A percentile compares a stretch with the other conserved stretches of the same genome.
Evolutionary conservation across 768 basidiomycete species (phyloP).

Genomic region (Rhizopogon vesiculosus): DNA sequence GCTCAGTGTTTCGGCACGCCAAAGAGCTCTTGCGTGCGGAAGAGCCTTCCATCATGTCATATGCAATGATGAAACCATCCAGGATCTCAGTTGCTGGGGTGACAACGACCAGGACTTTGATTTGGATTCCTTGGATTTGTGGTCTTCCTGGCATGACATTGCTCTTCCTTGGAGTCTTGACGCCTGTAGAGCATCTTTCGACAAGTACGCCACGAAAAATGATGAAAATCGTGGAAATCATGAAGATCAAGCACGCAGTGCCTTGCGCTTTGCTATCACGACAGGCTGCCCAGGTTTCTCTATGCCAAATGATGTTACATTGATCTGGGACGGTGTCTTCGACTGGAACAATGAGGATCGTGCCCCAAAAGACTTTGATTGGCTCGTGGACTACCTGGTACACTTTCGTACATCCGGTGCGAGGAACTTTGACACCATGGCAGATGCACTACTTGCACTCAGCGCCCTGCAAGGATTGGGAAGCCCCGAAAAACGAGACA

Average conservation of each 20-base stretch:
- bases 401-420: neutral
- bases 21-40: neutral
- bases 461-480: too few species aligned
- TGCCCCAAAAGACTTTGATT: neutral
- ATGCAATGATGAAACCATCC: neutral
- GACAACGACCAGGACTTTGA: neutral
- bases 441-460: too few species aligned
- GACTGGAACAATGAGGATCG: neutral
- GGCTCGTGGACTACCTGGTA: slow-evolving; percentile 4
- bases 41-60: neutral
- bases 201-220: neutral
- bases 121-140: neutral
- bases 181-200: neutral
- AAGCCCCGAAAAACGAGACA: too few species aligned
- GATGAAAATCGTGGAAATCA: too few species aligned
- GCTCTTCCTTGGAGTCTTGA: neutral
- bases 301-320: neutral
- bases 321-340: neutral
- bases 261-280: slow-evolving; percentile 2
- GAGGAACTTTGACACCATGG: neutral
- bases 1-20: neutral
- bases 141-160: neutral
- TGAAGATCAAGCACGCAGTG: neutral
- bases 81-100: too few species aligned
- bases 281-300: neutral